Evolutionary conservation across 2,329 filamentous ascomycete genomes (phyloP), one percentile per base, ranked within the genome.

Genomic region (Nannizzia gypsea): DNA sequence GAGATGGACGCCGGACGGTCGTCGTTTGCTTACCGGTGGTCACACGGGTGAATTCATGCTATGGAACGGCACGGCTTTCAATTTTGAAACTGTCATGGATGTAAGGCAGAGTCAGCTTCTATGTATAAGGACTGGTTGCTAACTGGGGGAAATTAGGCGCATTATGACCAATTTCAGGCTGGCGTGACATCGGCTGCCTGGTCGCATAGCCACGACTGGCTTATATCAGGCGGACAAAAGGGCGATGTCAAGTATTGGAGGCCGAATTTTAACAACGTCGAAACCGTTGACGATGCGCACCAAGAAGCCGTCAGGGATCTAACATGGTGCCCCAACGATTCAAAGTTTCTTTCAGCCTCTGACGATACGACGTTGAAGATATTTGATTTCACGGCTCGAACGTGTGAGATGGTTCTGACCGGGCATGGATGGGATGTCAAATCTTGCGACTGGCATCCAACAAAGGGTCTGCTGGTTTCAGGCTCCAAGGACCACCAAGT

Each of bases 401-500:
- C 84, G 24, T 88, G 90, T 71, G 91, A 97, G 69, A 87, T 86
- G 0, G 87, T 87, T 9, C 77, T 99, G 42, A 88, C 86, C 42
- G 93, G 93, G n/a, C 93, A 99, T 72, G 90, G 90, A 64, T 99
- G 93, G 93, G 93, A 99, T 70, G 91, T 90, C 20, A 97, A 97
- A 74, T 89, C 86, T 58, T 95, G 95, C 60, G 92, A 99, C 71
- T 99, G 93, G 93, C 93, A 99, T 76, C 91, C 92, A 1, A 88
- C 87, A 20, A 97, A 96, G 76, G 93, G 93, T 1, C 77, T 99
- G 3, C 81, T 99, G 34, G 92, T 96, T 3, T 97, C 93, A 0
- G 93, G 93, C 40, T 97, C 92, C 9, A 99, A 99, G 75, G 93
- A 99, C 69, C 92, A 99, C 73, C 80, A 95, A 63, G 90, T 99